These are phyloP conservation scores for Dryas integrifolia DNA, from an alignment of 331 rosid species.

Conservation along the genomic window DNA sequence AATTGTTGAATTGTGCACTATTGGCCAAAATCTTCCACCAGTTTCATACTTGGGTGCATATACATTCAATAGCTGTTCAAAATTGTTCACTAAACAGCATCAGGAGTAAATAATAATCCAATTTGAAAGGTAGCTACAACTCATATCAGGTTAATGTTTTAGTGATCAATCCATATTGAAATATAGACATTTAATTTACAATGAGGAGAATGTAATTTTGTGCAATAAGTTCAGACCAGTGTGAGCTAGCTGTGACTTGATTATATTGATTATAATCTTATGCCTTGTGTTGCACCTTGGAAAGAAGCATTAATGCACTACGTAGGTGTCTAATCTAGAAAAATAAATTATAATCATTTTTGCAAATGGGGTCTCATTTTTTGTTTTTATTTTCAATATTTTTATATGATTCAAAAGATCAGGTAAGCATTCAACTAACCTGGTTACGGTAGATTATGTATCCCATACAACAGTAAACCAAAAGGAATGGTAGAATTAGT, in stretches of 20 bases:
- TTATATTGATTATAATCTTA: too few relatives aligned
- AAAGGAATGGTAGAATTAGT: slow-evolving; percentile 71
- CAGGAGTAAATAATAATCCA: background rate
- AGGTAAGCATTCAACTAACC: slow-evolving; percentile 38
- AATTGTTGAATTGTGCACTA: slow-evolving; percentile 62
- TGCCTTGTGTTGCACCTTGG: background rate
- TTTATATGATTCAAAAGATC: background rate
- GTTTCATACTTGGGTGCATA: slow-evolving; percentile 60
- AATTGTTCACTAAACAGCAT: background rate
- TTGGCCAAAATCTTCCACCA: slow-evolving; percentile 75
- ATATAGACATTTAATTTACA: background rate
- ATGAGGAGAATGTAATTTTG: background rate
- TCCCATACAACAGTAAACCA: slow-evolving; percentile 66
- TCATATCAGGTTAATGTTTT: background rate
- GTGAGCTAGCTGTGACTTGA: background rate
- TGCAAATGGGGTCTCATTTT: background rate
- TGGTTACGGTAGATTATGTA: slow-evolving; percentile 70
- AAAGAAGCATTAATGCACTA: background rate
- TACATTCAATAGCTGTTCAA: slow-evolving; percentile 66
- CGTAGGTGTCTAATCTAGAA: background rate
- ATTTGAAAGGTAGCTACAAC: background rate
- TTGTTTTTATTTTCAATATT: background rate
- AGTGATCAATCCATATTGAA: background rate
- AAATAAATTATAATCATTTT: background rate
- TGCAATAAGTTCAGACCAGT: background rate